Conservation (phyloP, 2,329 filamentous ascomycete species). For the Penicillium sp. region DNA sequence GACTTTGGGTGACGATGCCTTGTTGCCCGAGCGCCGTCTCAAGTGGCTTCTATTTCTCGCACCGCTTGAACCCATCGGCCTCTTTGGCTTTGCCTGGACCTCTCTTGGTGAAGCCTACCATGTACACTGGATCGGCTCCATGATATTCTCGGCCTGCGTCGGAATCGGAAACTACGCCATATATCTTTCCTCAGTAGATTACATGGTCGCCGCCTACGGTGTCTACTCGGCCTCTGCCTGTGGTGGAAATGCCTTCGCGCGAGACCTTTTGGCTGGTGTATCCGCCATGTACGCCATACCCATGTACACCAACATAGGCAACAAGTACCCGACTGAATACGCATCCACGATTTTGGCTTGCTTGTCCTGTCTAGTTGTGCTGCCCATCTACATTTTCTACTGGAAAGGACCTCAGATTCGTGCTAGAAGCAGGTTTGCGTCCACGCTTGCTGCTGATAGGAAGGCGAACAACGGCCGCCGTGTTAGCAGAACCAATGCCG, state of each 20-base stretch:
- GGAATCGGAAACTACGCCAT: slow-evolving; percentile 71
- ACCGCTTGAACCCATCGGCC: slow-evolving; percentile 60
- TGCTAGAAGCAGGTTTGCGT: slow-evolving; percentile 50
- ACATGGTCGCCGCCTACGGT: slow-evolving; percentile 72
- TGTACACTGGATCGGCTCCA: slow-evolving; percentile 65
- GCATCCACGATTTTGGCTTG: slow-evolving; percentile 53
- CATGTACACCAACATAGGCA: slow-evolving; percentile 52
- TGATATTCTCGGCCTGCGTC: slow-evolving; percentile 62
- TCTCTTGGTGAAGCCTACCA: slow-evolving; percentile 59
- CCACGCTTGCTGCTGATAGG: slow-evolving; percentile 30
- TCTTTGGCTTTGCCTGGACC: slow-evolving; percentile 68
- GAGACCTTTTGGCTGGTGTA: slow-evolving; percentile 69
- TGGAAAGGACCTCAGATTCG: slow-evolving; percentile 53
- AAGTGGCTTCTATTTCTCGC: slow-evolving; percentile 62
- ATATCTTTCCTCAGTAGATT: slow-evolving; percentile 74
- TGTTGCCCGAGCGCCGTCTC: slow-evolving; percentile 61
- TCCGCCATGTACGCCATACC: slow-evolving; percentile 65
- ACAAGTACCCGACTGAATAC: slow-evolving; percentile 45
- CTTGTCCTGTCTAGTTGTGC: slow-evolving; percentile 48
- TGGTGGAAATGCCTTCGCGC: slow-evolving; percentile 69
- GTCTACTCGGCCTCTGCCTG: slow-evolving; percentile 70
- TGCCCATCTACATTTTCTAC: slow-evolving; percentile 55
- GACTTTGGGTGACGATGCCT: slow-evolving; percentile 42
- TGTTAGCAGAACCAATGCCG: slow-evolving; percentile 11
- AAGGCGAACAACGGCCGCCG: slow-evolving; percentile 13